These are phyloP conservation scores for Chloranthus sessilifolius DNA, from an alignment of 164 flowering plant species.

Conservation along the genomic window DNA sequence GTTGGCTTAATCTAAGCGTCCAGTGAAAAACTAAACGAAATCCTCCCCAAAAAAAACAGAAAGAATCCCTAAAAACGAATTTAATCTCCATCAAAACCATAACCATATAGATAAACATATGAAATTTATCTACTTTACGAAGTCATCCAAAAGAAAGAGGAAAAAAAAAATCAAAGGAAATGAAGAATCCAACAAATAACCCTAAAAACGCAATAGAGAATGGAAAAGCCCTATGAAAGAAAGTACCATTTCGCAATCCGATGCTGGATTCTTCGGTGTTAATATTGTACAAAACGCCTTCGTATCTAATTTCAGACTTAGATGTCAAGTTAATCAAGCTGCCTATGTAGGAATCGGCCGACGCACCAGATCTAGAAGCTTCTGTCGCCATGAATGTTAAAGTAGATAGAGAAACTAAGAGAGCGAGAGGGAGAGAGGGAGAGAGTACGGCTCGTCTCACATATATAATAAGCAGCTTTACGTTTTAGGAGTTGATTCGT, in stretches of 20 bases:
- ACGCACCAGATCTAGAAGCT: constrained; percentile 40
- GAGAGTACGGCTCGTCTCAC: too few relatives aligned
- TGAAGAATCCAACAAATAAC: background rate
- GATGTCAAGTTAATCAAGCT: constrained; percentile 94
- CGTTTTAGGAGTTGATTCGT: too few relatives aligned
- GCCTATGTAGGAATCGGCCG: constrained; percentile 89
- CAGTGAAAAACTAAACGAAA: background rate
- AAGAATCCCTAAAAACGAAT: background rate
- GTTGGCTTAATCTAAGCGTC: too few relatives aligned
- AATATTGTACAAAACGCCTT: constrained; percentile 80
- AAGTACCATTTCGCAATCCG: constrained; percentile 52
- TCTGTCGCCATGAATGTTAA: constrained; percentile 49
- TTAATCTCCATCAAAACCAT: background rate
- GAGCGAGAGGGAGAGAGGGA: constrained; percentile 6
- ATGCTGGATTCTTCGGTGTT: constrained; percentile 93
- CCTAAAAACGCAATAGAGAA: background rate
- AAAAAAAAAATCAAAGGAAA: background rate
- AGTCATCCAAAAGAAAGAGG: too few relatives aligned
- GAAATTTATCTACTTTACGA: too few relatives aligned
- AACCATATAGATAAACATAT: background rate
- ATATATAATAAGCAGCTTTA: too few relatives aligned
- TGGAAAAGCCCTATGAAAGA: background rate
- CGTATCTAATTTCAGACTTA: constrained; percentile 84
- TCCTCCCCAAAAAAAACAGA: background rate
- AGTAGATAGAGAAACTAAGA: background rate